Evolutionary conservation across 1,284 basidiomycete species (phyloP).

Genomic region (Cutaneotrichosporon daszewskae): DNA sequence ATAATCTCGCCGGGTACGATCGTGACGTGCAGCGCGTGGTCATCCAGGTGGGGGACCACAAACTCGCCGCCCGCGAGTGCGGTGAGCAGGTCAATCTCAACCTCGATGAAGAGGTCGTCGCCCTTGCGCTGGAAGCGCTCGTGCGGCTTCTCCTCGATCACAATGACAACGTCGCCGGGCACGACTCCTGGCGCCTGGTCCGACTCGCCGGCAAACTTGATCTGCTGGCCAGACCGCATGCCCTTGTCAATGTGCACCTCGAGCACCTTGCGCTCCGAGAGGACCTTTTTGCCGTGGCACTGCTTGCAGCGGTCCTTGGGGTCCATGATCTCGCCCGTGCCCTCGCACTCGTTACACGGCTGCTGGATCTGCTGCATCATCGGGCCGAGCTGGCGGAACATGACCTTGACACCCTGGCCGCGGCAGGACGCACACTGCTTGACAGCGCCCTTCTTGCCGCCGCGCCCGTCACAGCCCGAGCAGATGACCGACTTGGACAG

Average conservation of each 20-base stretch:
- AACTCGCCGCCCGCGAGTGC: slow-evolving; percentile 91
- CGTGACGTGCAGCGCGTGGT: slow-evolving; percentile 77
- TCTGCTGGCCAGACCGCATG: slow-evolving; percentile 96
- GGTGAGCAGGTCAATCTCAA: slow-evolving; percentile 88
- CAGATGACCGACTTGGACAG: slow-evolving; percentile 95
- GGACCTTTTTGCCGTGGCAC: slow-evolving; percentile 94
- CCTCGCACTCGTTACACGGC: slow-evolving; percentile 86
- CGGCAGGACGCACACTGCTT: slow-evolving; percentile 71
- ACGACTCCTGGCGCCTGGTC: slow-evolving; percentile 88
- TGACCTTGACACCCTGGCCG: slow-evolving; percentile 88
- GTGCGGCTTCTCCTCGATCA: slow-evolving; percentile 93
- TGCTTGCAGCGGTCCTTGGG: slow-evolving; percentile 85
- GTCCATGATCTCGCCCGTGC: slow-evolving; percentile 90
- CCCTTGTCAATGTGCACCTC: slow-evolving; percentile 99
- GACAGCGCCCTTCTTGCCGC: slow-evolving; percentile 95
- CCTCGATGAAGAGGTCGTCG: slow-evolving; percentile 81
- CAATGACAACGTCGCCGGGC: slow-evolving; percentile 95
- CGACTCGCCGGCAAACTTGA: slow-evolving; percentile 90
- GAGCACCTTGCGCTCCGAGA: slow-evolving; percentile 92
- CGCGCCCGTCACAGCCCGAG: slow-evolving; percentile 87
- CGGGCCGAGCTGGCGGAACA: slow-evolving; percentile 86
- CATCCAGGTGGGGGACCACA: slow-evolving; percentile 87
- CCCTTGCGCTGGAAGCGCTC: slow-evolving; percentile 87
- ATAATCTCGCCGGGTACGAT: slow-evolving; percentile 87
- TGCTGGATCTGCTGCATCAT: slow-evolving; percentile 99